A percentile compares a stretch with the other conserved stretches of the same genome.
These are phyloP conservation scores for Kurtzmaniella cleridarum DNA, from an alignment of 805 yeast species.

Conservation along the genomic window DNA sequence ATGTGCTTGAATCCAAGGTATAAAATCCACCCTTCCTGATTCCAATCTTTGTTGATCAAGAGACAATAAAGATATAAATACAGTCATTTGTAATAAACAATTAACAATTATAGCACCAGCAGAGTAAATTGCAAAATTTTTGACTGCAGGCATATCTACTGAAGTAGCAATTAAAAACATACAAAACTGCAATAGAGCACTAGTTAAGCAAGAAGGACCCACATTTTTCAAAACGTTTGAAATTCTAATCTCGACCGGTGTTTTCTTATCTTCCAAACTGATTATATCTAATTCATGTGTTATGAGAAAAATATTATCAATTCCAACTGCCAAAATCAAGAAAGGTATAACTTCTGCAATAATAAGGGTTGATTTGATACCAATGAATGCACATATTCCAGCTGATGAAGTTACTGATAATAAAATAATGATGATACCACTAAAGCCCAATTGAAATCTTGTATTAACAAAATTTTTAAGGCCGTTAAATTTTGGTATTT, in stretches of 20 bases:
- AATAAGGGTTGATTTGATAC: constrained; percentile 80
- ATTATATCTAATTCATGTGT: constrained; percentile 57
- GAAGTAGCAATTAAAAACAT: constrained; percentile 74
- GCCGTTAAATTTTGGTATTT: constrained; percentile 35
- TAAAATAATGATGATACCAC: constrained; percentile 80
- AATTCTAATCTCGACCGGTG: constrained; percentile 50
- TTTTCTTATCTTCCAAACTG: constrained; percentile 1
- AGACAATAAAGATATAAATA: constrained; percentile 67
- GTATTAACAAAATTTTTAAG: constrained; percentile 41
- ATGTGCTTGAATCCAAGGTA: constrained; percentile 47
- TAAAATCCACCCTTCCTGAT: constrained; percentile 51
- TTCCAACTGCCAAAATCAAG: constrained; percentile 89
- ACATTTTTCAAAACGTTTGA: constrained; percentile 62
- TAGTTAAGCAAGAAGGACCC: constrained; percentile 82
- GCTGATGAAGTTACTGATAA: constrained; percentile 78
- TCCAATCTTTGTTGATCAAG: constrained; percentile 62
- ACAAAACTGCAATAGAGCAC: constrained; percentile 71
- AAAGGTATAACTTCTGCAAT: constrained; percentile 97
- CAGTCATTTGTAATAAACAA: constrained; percentile 72
- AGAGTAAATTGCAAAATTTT: constrained; percentile 86
- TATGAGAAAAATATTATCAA: constrained; percentile 85
- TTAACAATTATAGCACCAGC: constrained; percentile 81
- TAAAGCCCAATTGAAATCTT: constrained; percentile 69
- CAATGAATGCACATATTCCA: constrained; percentile 72
- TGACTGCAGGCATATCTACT: constrained; percentile 94